Base-by-base conservation (phyloP, 768 basidiomycete species). In the Guyanaporus albipodus region DNA sequence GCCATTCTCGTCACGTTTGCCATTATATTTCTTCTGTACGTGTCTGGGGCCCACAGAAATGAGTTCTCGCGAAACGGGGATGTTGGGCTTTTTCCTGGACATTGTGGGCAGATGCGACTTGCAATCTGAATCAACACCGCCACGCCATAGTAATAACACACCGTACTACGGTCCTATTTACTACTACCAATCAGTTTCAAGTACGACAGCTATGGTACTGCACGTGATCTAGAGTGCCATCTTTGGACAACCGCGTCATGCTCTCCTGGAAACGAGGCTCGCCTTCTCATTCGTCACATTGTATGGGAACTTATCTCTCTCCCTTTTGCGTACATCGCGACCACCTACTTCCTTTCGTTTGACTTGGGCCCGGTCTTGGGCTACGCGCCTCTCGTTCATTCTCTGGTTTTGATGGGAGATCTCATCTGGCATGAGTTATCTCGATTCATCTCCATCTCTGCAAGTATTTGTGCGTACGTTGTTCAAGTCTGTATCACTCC, bases 351-450 rank as follows among this genome's bases (percentile, higher is more conserved):
- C 58, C 67, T 65, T 67, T 56, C 60, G 54, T 28, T 38, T n/a
- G n/a, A 27, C 43, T 42, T 32, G 37, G 41, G 36, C 51, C 44
- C 26, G 46, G 48, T 52, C 59, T 55, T 57, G 55, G 57, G n/a
- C n/a, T n/a, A n/a, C n/a, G n/a, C n/a, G n/a, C n/a, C n/a, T n/a
- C n/a, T n/a, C n/a, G n/a, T n/a, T n/a, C n/a, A n/a, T 57, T 46
- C 56, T 26, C 33, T 59, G 44, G 41, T 53, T 11, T 9, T 9
- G 28, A 92, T 91, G 90, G 90, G 88, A 52, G 82, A 80, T 39
- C 75, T 92, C 54, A 67, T 91, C 56, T 90, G 88, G 88, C 82
- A 88, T 67, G 79, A 88, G 56, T 81, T 87, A 63, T 72, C 80
- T 56, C 86, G 86, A 53, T 73, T 75, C 44, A 73, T 88, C 55